Percentiles rank a stretch among this genome's conserved stretches.
Evolutionary conservation across 78 protist genomes (phyloP).

Genomic region (Andalucia godoyi): DNA sequence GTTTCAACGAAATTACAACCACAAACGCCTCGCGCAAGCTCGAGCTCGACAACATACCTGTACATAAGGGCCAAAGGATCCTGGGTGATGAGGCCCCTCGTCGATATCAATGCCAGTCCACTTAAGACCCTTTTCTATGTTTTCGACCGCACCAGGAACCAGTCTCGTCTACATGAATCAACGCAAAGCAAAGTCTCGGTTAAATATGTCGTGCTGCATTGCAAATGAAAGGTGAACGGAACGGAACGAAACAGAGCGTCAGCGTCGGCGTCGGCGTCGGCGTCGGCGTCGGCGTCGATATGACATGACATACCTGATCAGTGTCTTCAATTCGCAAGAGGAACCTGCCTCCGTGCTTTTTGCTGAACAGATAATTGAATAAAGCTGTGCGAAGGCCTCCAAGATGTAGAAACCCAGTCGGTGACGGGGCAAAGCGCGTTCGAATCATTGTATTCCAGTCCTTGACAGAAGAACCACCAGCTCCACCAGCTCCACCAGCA

Average conservation of each 20-base stretch:
- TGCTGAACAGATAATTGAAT: conserved; percentile 63
- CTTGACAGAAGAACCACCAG: too few species aligned
- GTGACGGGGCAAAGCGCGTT: conserved; percentile 78
- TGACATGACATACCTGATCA: conserved; percentile 18
- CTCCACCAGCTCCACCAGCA: too few species aligned
- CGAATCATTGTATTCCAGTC: conserved; percentile 18
- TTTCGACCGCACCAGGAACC: conserved; percentile 35
- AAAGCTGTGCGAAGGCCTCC: conserved; percentile 76
- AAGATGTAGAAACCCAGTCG: conserved; percentile 70
- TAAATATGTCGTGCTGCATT: too few species aligned
- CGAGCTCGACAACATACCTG: background rate
- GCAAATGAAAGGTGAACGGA: too few species aligned
- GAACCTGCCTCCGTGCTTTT: conserved; percentile 36
- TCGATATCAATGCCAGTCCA: conserved; percentile 45
- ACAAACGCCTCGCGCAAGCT: background rate
- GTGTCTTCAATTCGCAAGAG: conserved; percentile 77
- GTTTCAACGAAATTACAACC: background rate
- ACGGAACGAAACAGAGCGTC: too few species aligned
- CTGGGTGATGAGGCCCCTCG: conserved; percentile 26
- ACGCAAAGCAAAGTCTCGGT: too few species aligned
- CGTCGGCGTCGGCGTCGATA: background rate
- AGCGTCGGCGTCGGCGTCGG: too few species aligned
- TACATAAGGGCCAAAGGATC: background rate
- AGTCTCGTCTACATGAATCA: background rate
- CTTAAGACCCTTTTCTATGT: conserved; percentile 11